Base-by-base conservation (phyloP, 73 alveolate species). In the Paramecium biaurelia region DNA sequence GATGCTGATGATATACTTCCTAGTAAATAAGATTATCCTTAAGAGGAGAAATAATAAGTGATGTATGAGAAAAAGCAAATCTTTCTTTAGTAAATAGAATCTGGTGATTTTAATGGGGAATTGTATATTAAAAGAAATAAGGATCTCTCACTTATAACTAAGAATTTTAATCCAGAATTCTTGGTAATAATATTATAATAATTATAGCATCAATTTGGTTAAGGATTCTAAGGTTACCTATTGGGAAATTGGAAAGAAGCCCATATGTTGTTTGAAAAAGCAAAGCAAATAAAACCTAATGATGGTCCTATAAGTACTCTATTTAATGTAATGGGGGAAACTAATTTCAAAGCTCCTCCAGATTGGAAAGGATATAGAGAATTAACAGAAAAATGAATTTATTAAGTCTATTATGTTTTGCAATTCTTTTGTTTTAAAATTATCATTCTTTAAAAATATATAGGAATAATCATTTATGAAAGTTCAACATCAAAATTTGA, bases 351-450 rank as follows among this genome's bases (percentile, higher is more conserved):
- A 57, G 98, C 99, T 56, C 99, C 99, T 7, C 26, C 53, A 1
- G 96, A 95, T 82, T 97, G 99, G 99, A 67, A 92, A 32, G 99
- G 99, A 11, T 96, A 56, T 74, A 95, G 99, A 92, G 95, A 42
- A 20, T 92, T 97, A 18, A 96, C 98, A 53, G 97, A 95, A 82
- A 97, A 97, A 86, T 97, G 96, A 97, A 38, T 37, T 11, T 63
- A 63, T 30, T 23, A 30, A 12, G 45, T 30, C 53, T 30, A 63
- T 63, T 63, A 30, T 63, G 7, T 63, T 63, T 32, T 63, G 12
- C 9, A 18, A 15, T 53, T 53, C 68, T 53, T 53, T 53, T 53
- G 58, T 47, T 47, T 47, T 47, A 3, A 12, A 47, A 47, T 12
- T 15, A 47, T 12, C 24, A 47, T 47, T 47, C 21, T 47, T n/a